Percentiles rank a stretch among this genome's conserved stretches.
Conservation (phyloP, 768 basidiomycete genomes). For the Piloderma croceum region DNA sequence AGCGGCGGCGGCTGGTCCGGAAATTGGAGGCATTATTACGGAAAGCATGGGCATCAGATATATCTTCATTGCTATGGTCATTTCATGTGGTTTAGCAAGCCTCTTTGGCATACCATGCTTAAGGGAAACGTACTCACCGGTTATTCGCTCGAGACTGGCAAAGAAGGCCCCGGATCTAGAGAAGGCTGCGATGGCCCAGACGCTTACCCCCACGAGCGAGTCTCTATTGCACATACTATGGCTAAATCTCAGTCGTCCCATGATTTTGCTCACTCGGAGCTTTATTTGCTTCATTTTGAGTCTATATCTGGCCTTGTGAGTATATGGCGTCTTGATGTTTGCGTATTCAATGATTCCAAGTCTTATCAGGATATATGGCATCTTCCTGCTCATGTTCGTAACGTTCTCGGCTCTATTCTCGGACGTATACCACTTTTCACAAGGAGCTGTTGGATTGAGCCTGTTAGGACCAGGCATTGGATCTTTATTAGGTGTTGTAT, state of each 20-base stretch:
- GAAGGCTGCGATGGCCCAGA: conserved; percentile 23
- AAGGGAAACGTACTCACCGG: conserved; percentile 56
- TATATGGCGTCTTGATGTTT: conserved; percentile 8
- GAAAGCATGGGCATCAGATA: conserved; percentile 45
- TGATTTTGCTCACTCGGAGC: conserved; percentile 49
- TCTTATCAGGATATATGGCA: too few species aligned
- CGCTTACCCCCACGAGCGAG: conserved; percentile 15
- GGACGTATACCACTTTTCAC: conserved; percentile 36
- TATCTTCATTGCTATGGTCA: conserved; percentile 42
- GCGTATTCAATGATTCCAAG: too few species aligned
- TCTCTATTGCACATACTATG: conserved; percentile 34
- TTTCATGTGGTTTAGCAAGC: conserved; percentile 30
- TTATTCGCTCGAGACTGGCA: conserved; percentile 37
- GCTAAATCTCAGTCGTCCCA: conserved; percentile 50
- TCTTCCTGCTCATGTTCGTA: conserved; percentile 50
- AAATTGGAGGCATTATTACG: conserved; percentile 48
- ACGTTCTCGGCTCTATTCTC: conserved; percentile 51
- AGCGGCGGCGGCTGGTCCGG: conserved; percentile 47
- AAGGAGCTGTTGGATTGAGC: conserved; percentile 48
- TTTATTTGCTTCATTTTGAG: conserved; percentile 62
- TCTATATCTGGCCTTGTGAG: conserved; percentile 61
- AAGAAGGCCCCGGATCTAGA: conserved; percentile 29
- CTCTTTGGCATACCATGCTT: conserved; percentile 40
- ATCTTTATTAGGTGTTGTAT: conserved; percentile 28
- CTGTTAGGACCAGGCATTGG: conserved; percentile 39